These are phyloP conservation scores for Alternaria brassicae DNA, from an alignment of 2,329 filamentous ascomycete genomes.

Conservation along the genomic window DNA sequence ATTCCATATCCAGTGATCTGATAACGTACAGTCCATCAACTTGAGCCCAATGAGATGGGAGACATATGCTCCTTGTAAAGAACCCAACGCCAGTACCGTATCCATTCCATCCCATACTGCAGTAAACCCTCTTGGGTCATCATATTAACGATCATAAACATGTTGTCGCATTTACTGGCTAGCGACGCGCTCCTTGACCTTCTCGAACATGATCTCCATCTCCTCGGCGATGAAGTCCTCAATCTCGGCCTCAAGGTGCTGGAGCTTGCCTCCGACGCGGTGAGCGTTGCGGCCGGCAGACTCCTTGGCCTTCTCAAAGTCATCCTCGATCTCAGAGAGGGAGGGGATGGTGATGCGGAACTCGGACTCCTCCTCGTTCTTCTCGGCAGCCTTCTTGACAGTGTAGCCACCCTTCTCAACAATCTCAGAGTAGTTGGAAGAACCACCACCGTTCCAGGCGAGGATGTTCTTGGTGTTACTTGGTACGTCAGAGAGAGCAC, in stretches of 20 bases:
- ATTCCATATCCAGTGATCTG: conserved; percentile 5
- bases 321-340: conserved; percentile 44
- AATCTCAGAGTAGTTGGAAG: conserved; percentile 87
- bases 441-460: conserved; percentile 98
- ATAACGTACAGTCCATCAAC: conserved; percentile 21
- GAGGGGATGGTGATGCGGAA: conserved; percentile 49
- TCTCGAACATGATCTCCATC: conserved; percentile 63
- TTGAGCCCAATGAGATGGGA: conserved; percentile 17
- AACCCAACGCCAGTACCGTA: conserved; percentile 14
- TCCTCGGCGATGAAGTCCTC: conserved; percentile 58
- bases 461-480: conserved; percentile 90
- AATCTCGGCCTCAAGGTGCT: conserved; percentile 55
- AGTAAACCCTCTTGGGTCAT: conserved; percentile 10
- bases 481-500: conserved; percentile 81
- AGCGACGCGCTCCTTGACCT: conserved; percentile 52
- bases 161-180: conserved; percentile 35
- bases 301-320: conserved; percentile 47
- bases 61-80: conserved; percentile 16
- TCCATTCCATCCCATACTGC: conserved; percentile 11
- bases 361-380: conserved; percentile 47
- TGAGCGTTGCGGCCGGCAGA: conserved; percentile 52
- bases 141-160: conserved; percentile 1
- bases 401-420: conserved; percentile 76
- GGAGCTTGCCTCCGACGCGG: conserved; percentile 55
- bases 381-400: conserved; percentile 46